Base-by-base conservation (phyloP, 768 basidiomycete species). In the Tricholoma sp. region DNA sequence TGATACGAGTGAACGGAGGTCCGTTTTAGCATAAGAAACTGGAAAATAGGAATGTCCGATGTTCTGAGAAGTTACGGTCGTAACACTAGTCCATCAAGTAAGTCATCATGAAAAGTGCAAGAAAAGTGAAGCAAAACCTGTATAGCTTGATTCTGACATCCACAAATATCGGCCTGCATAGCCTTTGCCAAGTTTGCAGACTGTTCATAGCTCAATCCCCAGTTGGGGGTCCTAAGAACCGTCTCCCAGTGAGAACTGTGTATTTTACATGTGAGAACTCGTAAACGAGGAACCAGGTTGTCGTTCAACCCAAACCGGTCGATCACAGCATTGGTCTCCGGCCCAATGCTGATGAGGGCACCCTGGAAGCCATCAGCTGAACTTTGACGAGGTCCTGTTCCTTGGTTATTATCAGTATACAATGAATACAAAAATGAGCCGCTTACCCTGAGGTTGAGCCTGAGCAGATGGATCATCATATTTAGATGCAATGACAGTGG, bases 191-290 rank as follows among this genome's bases (percentile, higher is more conserved):
- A 52, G 34, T 58, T 55, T 12, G 42, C 37, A 5, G 54, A 34
- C n/a, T 58, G 57, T 48, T 58, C 47, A 48, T 50, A 55, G 28
- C 24, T 57, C 15, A 57, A 52, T n/a, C 57, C 57, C 57, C 57
- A 54, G 4, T 49, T 0, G 2, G 8, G 36, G 10, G 18, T 58
- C 33, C 45, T 33, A 20, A 58, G 44, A 7, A 24, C 36, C 3
- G 41, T n/a, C 17, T 57, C 48, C 59, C 56, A 60, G 42, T 37
- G 10, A 24, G 51, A 50, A 33, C 52, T 60, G 20, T 42, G 9
- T 18, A 53, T 48, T 15, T 36, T 53, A 15, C 17, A 3, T 5
- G 34, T 49, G 10, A 60, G 48, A 11, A 28, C 50, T 2, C 45
- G 24, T 18, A 57, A 45, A 20, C 20, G 29, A 15, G 49, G 37